Conservation (phyloP, 768 basidiomycete species). For the Scleroderma bovista region DNA sequence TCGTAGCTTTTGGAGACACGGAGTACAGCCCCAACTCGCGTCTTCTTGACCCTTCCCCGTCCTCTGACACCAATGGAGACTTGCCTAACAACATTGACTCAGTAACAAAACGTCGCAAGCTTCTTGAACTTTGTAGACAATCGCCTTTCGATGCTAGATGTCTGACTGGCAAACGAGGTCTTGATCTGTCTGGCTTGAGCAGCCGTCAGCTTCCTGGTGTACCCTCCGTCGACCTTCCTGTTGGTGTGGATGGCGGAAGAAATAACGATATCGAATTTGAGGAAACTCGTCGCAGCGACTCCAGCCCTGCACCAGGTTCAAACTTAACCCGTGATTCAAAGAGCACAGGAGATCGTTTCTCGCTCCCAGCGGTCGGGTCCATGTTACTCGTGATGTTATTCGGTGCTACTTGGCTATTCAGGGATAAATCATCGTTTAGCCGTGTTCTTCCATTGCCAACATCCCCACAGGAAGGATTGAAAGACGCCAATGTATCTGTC, state of each 20-base stretch:
- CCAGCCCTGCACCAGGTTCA: constrained; percentile 4
- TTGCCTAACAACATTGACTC: constrained; percentile 39
- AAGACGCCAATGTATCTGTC: neutral
- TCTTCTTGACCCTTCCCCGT: constrained; percentile 32
- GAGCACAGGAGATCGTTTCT: constrained; percentile 10
- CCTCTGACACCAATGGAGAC: constrained; percentile 28
- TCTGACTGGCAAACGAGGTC: constrained; percentile 52
- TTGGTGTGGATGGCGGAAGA: constrained; percentile 13
- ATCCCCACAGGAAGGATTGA: constrained; percentile 1
- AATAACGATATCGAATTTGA: constrained; percentile 8
- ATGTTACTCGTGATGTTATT: constrained; percentile 19
- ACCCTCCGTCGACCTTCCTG: constrained; percentile 32
- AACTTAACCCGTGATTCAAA: neutral
- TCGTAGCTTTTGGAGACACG: constrained; percentile 66
- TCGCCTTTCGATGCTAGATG: constrained; percentile 48
- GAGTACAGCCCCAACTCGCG: constrained; percentile 28
- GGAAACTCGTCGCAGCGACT: constrained; percentile 16
- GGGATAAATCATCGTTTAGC: constrained; percentile 10
- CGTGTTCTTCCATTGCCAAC: constrained; percentile 5
- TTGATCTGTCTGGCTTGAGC: constrained; percentile 45
- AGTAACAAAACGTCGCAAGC: constrained; percentile 40
- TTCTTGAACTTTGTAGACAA: constrained; percentile 35
- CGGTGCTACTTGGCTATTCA: constrained; percentile 22
- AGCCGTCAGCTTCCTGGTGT: constrained; percentile 60
- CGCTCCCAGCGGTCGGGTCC: constrained; percentile 14